phyloP scores from a whole-genome alignment of 2,329 filamentous ascomycete genomes.

The Talaromyces sp. region DNA sequence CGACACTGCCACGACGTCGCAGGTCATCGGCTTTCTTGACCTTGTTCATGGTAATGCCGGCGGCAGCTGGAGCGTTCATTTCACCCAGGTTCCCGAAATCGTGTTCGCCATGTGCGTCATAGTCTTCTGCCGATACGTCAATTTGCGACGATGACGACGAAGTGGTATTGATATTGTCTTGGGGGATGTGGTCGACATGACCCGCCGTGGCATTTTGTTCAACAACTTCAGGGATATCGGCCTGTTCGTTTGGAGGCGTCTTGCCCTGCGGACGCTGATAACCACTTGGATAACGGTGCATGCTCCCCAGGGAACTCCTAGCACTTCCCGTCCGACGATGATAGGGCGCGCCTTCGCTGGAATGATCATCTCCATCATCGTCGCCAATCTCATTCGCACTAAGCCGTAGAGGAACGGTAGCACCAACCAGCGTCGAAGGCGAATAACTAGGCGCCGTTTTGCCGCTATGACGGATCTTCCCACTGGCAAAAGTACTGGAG shows the following conservation, averaged over 20 bases:
- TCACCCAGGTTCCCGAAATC: conserved; percentile 56
- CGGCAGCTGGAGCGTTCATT: conserved; percentile 48
- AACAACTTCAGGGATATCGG: conserved; percentile 43
- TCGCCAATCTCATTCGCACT: conserved; percentile 95
- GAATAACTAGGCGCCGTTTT: conserved; percentile 75
- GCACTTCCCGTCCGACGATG: conserved; percentile 58
- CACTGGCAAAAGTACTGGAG: conserved; percentile 62
- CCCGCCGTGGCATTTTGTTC: conserved; percentile 33
- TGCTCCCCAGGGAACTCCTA: conserved; percentile 56
- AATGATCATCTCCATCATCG: conserved; percentile 65
- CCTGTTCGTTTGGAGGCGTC: conserved; percentile 51
- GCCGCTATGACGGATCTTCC: conserved; percentile 86
- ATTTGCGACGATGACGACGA: conserved; percentile 11
- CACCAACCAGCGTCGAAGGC: conserved; percentile 70
- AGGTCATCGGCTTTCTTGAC: conserved; percentile 46
- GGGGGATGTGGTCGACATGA: conserved; percentile 23
- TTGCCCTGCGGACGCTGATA: conserved; percentile 46
- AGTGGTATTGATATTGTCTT: background rate
- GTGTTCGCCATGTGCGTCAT: conserved; percentile 47
- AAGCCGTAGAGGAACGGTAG: conserved; percentile 83
- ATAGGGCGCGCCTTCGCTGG: conserved; percentile 30
- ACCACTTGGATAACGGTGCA: conserved; percentile 45
- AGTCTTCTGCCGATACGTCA: conserved; percentile 26
- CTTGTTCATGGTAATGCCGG: conserved; percentile 39
- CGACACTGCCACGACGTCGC: conserved; percentile 49